These are phyloP conservation scores for Trichoderma hamatum DNA, from an alignment of 2,329 filamentous ascomycete genomes.

Conservation along the genomic window DNA sequence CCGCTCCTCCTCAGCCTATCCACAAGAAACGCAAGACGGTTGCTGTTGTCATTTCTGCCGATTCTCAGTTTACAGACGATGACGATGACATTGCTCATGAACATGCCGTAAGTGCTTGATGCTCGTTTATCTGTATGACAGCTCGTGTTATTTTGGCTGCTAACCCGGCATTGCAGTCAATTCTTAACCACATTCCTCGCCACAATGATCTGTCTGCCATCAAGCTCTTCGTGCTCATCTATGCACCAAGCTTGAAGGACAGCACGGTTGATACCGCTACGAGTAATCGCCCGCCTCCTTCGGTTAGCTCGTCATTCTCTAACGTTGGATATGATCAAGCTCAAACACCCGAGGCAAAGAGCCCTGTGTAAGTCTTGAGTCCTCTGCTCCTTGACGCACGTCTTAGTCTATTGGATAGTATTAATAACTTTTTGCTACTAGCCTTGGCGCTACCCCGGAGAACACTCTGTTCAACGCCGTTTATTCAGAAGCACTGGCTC, in stretches of 20 bases:
- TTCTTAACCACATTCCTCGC: slow-evolving; percentile 84
- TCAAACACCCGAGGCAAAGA: slow-evolving; percentile 66
- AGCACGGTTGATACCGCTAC: slow-evolving; percentile 54
- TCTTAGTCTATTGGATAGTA: background rate
- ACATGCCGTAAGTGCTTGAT: slow-evolving; percentile 70
- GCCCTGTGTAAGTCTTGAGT: slow-evolving; percentile 56
- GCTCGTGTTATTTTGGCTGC: slow-evolving; percentile 28
- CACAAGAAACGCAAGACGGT: slow-evolving; percentile 71
- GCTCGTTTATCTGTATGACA: too few species aligned
- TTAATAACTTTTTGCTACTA: slow-evolving; percentile 31
- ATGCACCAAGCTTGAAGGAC: slow-evolving; percentile 78
- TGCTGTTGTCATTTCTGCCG: slow-evolving; percentile 86
- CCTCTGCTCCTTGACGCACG: background rate
- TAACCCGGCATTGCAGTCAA: slow-evolving; percentile 58
- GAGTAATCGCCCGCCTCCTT: slow-evolving; percentile 64
- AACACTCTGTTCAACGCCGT: slow-evolving; percentile 74
- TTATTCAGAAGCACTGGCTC: slow-evolving; percentile 74
- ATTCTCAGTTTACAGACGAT: slow-evolving; percentile 61
- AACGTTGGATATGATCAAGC: slow-evolving; percentile 79
- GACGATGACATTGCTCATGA: slow-evolving; percentile 68
- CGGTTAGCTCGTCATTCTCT: slow-evolving; percentile 78
- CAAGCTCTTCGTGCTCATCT: slow-evolving; percentile 87
- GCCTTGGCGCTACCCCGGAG: slow-evolving; percentile 49
- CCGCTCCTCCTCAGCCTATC: slow-evolving; percentile 38
- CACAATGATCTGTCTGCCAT: slow-evolving; percentile 72